Evolutionary conservation across 1,139 yeast species (phyloP).

Genomic region (Blastobotrys ciferrii): DNA sequence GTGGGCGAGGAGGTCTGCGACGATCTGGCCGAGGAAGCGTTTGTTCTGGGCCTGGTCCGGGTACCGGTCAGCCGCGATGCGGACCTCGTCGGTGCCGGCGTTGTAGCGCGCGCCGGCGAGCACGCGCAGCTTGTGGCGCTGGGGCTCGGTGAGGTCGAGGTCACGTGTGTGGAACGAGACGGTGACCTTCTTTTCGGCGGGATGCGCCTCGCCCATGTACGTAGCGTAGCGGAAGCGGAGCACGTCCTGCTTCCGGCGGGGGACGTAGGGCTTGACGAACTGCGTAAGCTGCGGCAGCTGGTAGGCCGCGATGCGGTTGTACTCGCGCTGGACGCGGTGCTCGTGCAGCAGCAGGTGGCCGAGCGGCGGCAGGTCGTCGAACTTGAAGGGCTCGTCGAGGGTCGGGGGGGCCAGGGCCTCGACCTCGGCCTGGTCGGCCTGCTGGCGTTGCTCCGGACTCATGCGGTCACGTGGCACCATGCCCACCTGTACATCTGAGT

Average conservation of each 20-base stretch:
- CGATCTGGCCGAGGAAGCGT: slow-evolving; percentile 61
- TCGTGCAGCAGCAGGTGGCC: slow-evolving; percentile 62
- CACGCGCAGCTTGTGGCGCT: slow-evolving; percentile 72
- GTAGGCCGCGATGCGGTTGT: slow-evolving; percentile 81
- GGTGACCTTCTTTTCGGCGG: slow-evolving; percentile 68
- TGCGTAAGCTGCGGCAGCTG: slow-evolving; percentile 84
- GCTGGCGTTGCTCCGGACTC: slow-evolving; percentile 22
- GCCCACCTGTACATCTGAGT: slow-evolving; percentile 30
- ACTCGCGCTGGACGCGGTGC: slow-evolving; percentile 57
- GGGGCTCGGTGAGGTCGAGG: slow-evolving; percentile 49
- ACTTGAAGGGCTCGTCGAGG: slow-evolving; percentile 42
- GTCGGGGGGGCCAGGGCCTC: slow-evolving; percentile 26
- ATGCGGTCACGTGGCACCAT: slow-evolving; percentile 22
- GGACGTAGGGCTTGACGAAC: slow-evolving; percentile 45
- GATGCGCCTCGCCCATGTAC: slow-evolving; percentile 71
- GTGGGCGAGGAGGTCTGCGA: slow-evolving; percentile 59
- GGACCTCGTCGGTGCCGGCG: slow-evolving; percentile 54
- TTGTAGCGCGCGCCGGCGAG: slow-evolving; percentile 80
- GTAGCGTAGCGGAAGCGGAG: slow-evolving; percentile 71
- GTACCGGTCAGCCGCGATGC: slow-evolving; percentile 61
- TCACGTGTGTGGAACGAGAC: slow-evolving; percentile 54
- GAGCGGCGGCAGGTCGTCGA: slow-evolving; percentile 59
- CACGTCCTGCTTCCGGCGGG: slow-evolving; percentile 44
- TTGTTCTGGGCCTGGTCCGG: slow-evolving; percentile 86
- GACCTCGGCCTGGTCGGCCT: slow-evolving; percentile 22